Percentiles rank a stretch among this genome's conserved stretches.
These are phyloP conservation scores for Arthrobotrys sphaeroides DNA, from an alignment of 2,329 filamentous ascomycete genomes.

Conservation along the genomic window DNA sequence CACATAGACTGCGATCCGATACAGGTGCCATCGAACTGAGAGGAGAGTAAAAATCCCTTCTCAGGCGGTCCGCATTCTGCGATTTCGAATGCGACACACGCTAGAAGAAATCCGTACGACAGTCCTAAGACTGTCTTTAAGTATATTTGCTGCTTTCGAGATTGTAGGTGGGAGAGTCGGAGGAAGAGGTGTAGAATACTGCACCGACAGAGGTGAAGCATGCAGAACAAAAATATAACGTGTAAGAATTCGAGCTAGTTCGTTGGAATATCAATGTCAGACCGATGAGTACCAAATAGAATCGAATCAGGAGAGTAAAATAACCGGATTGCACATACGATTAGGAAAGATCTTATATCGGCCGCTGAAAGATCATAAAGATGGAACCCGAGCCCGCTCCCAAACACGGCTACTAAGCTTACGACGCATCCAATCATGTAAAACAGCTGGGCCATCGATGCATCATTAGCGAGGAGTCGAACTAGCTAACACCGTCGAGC, in stretches of 20 bases:
- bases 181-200: conserved; percentile 40
- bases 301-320: too few species aligned
- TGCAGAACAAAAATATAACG: conserved; percentile 20
- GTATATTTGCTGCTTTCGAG: conserved; percentile 11
- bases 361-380: conserved; percentile 28
- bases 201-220: conserved; percentile 30
- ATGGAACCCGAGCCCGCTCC: conserved; percentile 25
- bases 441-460: neutral
- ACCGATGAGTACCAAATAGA: neutral
- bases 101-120: conserved; percentile 4
- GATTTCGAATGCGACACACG: conserved; percentile 9
- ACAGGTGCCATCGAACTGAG: conserved; percentile 31
- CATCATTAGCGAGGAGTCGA: too few species aligned
- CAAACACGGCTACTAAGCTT: conserved; percentile 18
- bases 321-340: conserved; percentile 22
- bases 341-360: conserved; percentile 13
- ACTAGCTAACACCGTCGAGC: too few species aligned
- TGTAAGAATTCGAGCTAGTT: conserved; percentile 33
- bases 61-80: conserved; percentile 5
- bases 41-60: neutral
- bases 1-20: conserved; percentile 9
- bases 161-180: conserved; percentile 23
- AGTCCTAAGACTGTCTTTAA: neutral
- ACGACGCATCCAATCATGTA: conserved; percentile 9
- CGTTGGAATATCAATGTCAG: neutral